phyloP scores from a whole-genome alignment of 2,329 filamentous ascomycete genomes.

The Xylogone sp. region DNA sequence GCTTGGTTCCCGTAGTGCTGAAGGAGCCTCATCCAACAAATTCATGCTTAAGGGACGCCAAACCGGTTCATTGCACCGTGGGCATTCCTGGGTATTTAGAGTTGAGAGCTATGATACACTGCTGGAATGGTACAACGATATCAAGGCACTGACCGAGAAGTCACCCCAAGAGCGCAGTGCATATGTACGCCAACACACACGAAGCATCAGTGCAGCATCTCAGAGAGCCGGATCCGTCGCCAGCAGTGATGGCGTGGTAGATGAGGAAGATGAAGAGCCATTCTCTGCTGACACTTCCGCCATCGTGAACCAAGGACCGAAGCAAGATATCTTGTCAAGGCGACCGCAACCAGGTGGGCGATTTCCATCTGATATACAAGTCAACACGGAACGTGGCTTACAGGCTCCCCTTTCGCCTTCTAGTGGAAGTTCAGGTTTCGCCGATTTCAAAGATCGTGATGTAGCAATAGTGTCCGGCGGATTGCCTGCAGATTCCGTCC shows the following conservation, averaged over 20 bases:
- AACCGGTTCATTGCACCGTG: slow-evolving; percentile 86
- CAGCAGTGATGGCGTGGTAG: slow-evolving; percentile 73
- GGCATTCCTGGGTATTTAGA: slow-evolving; percentile 69
- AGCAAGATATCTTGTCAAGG: slow-evolving; percentile 49
- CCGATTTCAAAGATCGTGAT: slow-evolving; percentile 49
- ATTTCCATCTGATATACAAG: slow-evolving; percentile 91
- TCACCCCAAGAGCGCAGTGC: slow-evolving; percentile 83
- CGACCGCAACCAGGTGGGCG: slow-evolving; percentile 90
- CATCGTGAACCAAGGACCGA: slow-evolving; percentile 46
- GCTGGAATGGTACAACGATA: slow-evolving; percentile 95
- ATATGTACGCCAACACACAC: slow-evolving; percentile 78
- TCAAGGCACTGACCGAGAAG: slow-evolving; percentile 84
- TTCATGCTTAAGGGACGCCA: slow-evolving; percentile 97
- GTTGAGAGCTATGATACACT: slow-evolving; percentile 83
- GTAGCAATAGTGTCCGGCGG: slow-evolving; percentile 49
- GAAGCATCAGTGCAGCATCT: slow-evolving; percentile 69
- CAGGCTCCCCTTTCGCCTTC: slow-evolving; percentile 75
- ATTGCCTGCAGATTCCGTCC: slow-evolving; percentile 14
- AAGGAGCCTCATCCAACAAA: slow-evolving; percentile 85
- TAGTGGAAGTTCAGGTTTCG: slow-evolving; percentile 69
- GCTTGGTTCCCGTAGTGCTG: slow-evolving; percentile 82
- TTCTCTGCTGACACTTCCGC: slow-evolving; percentile 56
- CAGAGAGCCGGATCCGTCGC: slow-evolving; percentile 53
- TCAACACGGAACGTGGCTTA: slow-evolving; percentile 75
- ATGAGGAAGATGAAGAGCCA: slow-evolving; percentile 68